Base-by-base conservation (phyloP, 2,329 filamentous ascomycete species). In the Aureobasidium sp. region DNA sequence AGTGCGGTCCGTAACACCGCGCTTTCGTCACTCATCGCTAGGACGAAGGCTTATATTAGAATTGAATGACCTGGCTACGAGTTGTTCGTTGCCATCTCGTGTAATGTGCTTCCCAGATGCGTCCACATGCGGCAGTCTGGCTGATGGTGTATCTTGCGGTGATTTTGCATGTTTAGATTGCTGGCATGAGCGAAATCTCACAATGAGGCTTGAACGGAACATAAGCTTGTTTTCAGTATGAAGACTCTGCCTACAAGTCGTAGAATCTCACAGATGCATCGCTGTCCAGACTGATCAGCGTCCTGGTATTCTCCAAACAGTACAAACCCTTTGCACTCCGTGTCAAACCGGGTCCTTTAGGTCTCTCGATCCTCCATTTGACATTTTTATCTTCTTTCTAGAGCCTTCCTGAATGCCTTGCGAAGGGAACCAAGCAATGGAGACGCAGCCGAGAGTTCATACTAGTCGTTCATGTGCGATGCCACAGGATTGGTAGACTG, bases 351-450 rank as follows among this genome's bases (percentile, higher is more conserved):
- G 37, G 15, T 12, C 48, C 48, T 2, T 10, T 9, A 26, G 59
- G 59, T 44, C 47, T 50, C 44, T 61, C n/a, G 2, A 61, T 7
- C 36, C 59, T 61, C 59, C 59, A 61, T 17, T 51, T 41, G 26
- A 61, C 59, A 43, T 61, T 61, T 12, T 13, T 17, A 17, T 51
- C 47, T 13, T 48, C n/a, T 39, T 2, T 26, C 7, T 10, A 52
- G 20, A 37, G 20, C 29, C 3, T 13, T 20, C 6, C 5, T 34
- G 9, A 36, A 50, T 8, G 13, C 13, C 29, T 29, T 29, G n/a
- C 47, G 47, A 5, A 12, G 20, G 17, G 47, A 3, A 20, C 36
- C n/a, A 17, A 50, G 12, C 2, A 20, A n/a, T n/a, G 26, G 6
- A 17, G 46, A 36, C 20, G 29, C n/a, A 3, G 27, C 47, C 5